Conservation (phyloP, 371 early-diverging fungal species). For the Enterospora canceri region DNA sequence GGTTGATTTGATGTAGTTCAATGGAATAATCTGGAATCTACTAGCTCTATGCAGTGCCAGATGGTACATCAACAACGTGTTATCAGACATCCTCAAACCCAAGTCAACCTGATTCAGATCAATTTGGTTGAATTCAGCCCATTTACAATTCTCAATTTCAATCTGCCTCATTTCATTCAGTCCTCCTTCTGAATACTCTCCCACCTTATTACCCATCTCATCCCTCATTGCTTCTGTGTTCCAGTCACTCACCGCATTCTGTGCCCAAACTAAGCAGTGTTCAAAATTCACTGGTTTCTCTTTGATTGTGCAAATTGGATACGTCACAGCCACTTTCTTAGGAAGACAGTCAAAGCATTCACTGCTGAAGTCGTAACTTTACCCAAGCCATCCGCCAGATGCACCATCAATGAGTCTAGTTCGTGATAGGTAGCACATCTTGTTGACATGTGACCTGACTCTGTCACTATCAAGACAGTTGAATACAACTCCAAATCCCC, state of each 20-base stretch:
- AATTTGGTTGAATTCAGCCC: background rate
- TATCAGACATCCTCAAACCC: slow-evolving; percentile 2
- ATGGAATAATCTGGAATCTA: slow-evolving; percentile 27
- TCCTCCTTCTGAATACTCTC: background rate
- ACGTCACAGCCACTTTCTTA: slow-evolving; percentile 58
- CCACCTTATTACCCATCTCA: background rate
- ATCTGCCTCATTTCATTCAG: background rate
- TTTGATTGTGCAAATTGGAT: slow-evolving; percentile 88
- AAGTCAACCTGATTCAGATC: background rate
- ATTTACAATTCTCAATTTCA: background rate
- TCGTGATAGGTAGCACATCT: slow-evolving; percentile 74
- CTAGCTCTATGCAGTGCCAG: slow-evolving; percentile 31
- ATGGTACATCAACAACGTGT: slow-evolving; percentile 37
- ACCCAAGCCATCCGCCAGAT: slow-evolving; percentile 85
- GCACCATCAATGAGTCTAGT: slow-evolving; percentile 86
- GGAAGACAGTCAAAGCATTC: slow-evolving; percentile 95
- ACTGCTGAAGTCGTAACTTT: slow-evolving; percentile 67
- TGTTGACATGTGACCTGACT: slow-evolving; percentile 80
- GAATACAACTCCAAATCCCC: slow-evolving; percentile 74
- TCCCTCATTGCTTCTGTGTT: slow-evolving; percentile 58
- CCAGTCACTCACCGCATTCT: slow-evolving; percentile 75
- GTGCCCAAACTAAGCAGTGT: slow-evolving; percentile 97
- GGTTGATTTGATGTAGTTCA: slow-evolving; percentile 19
- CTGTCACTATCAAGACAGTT: slow-evolving; percentile 95
- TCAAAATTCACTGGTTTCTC: slow-evolving; percentile 81